These are phyloP conservation scores for Coemansia brasiliensis DNA, from an alignment of 192 early-diverging fungal genomes.

Conservation along the genomic window DNA sequence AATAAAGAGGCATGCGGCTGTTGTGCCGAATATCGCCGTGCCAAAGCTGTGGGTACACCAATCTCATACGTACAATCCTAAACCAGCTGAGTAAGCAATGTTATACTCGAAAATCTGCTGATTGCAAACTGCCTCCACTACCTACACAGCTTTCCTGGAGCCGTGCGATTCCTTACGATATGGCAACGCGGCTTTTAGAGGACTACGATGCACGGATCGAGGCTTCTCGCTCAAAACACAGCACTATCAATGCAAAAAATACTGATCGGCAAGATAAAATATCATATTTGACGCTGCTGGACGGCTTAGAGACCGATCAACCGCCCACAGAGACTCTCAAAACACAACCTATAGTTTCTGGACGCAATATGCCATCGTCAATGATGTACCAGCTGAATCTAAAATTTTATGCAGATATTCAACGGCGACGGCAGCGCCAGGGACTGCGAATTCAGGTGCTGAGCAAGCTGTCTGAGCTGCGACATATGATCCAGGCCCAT, in stretches of 20 bases:
- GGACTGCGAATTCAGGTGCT: conserved; percentile 35
- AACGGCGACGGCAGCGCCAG: conserved; percentile 34
- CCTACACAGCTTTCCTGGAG: conserved; percentile 19
- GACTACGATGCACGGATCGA: conserved; percentile 10
- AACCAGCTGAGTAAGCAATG: no score
- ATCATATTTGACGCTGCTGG: background rate
- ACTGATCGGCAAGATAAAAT: background rate
- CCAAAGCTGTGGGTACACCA: background rate
- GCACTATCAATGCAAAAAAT: background rate
- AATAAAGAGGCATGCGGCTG: background rate
- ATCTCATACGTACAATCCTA: no score
- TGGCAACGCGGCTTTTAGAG: conserved; percentile 10
- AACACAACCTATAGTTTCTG: background rate
- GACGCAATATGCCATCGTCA: conserved; percentile 44
- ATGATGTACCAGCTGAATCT: conserved; percentile 37
- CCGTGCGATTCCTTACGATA: conserved; percentile 18
- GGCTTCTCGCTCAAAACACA: background rate
- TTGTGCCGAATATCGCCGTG: background rate
- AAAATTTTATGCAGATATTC: conserved; percentile 19
- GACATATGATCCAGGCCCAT: conserved; percentile 14
- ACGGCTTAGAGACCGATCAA: background rate
- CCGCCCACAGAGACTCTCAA: background rate
- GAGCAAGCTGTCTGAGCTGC: conserved; percentile 20
- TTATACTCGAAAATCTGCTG: no score
- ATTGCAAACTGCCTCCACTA: no score